Evolutionary conservation across 2,329 filamentous ascomycete genomes (phyloP), one percentile per base, ranked within the genome.

Genomic region (Aspergillus transmontanensis): DNA sequence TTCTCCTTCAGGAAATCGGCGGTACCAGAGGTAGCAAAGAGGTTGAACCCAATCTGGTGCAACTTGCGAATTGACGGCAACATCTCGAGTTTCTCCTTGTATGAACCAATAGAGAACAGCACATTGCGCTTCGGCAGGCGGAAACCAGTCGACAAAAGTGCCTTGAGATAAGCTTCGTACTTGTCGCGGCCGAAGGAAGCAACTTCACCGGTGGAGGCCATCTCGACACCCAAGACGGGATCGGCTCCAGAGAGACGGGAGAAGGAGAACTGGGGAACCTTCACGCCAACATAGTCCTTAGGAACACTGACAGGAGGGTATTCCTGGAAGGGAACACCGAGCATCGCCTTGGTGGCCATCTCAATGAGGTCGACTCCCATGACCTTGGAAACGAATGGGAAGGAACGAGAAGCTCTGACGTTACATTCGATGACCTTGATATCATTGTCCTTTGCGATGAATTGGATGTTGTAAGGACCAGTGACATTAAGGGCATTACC

Each of bases 391-490:
- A 98, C 94, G 75, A 99, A 99, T 65, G 95, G 95, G 85, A 97
- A 97, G 0, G 94, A 98, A 68, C 95, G 88, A 53, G 95, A 97
- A 19, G 95, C 95, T 67, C 95, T 90, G 64, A 98, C 95, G 74
- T 99, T 99, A 81, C 95, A 98, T 82, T 99, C 95, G 68, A 99
- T 99, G 69, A 99, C 95, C 85, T 98, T 98, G 84, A 99, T 98
- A 70, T 98, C 94, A 77, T 98, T 98, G 78, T 98, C 94, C 83
- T 98, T 98, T 73, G 95, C 95, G 73, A 99, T 99, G 83, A 99
- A 98, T 78, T 99, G 95, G 67, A 99, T 99, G 81, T 99, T 99
- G 86, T 91, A 97, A 26, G 95, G 95, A 57, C 95, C 95, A 46
- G 95, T 98, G 61, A 99, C 90, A 76, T 98, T 97, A 63, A 98